Percentiles rank a stretch among this genome's conserved stretches.
Conservation (phyloP, 2,329 filamentous ascomycete genomes). For the Hymenoscyphus scutula region DNA sequence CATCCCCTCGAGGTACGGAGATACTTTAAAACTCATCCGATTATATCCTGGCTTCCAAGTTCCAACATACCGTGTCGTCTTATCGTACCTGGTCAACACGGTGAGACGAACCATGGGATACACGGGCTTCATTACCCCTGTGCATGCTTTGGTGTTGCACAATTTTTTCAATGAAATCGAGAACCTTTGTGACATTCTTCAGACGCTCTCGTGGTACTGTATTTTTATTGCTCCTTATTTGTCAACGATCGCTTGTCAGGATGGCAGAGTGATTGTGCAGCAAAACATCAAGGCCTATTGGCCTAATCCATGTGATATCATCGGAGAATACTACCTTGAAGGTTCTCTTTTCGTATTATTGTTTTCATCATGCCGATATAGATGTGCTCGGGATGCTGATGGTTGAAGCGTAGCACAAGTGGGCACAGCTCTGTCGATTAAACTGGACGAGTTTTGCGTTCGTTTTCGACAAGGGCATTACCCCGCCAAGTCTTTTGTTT, state of each 20-base stretch:
- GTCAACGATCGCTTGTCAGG: conserved; percentile 10
- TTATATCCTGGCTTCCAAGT: background rate
- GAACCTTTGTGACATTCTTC: conserved; percentile 14
- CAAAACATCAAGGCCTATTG: conserved; percentile 1
- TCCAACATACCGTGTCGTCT: background rate
- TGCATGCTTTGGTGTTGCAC: conserved; percentile 9
- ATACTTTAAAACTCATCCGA: conserved; percentile 4
- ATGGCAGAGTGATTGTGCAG: background rate
- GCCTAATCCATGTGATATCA: background rate
- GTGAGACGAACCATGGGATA: background rate
- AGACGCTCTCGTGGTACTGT: background rate
- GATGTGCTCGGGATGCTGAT: conserved; percentile 20
- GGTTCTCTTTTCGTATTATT: conserved; percentile 1
- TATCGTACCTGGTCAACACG: background rate
- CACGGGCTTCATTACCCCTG: background rate
- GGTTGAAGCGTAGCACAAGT: conserved; percentile 22
- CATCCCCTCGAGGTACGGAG: background rate
- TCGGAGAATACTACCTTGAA: conserved; percentile 10
- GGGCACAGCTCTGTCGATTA: conserved; percentile 25
- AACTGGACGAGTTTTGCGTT: conserved; percentile 29
- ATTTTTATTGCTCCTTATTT: background rate
- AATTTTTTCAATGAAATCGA: conserved; percentile 14
- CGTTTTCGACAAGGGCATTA: conserved; percentile 22
- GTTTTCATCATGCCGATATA: conserved; percentile 4
- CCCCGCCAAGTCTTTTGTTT: conserved; percentile 22